These are phyloP conservation scores for Fallopia convolvulus DNA, from an alignment of 148 eudicot genomes.

Conservation along the genomic window DNA sequence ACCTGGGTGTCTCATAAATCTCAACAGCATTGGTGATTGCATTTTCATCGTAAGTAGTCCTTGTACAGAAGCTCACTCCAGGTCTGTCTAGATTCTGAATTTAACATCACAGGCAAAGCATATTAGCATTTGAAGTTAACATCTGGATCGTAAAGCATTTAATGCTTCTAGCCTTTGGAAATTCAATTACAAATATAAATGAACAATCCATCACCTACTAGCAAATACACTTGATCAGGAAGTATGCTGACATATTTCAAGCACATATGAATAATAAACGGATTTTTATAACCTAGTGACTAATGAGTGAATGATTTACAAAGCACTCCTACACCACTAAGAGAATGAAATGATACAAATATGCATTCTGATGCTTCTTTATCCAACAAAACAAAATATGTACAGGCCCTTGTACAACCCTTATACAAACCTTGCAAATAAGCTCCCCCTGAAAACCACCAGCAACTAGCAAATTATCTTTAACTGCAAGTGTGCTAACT, in stretches of 20 bases:
- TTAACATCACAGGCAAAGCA: not conserved
- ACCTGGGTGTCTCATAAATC: constrained; percentile 62
- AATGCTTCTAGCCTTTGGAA: not conserved
- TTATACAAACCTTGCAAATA: constrained; percentile 67
- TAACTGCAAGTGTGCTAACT: constrained; percentile 88
- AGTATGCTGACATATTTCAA: not conserved
- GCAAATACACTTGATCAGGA: not conserved
- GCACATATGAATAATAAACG: not conserved
- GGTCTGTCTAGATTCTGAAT: constrained; percentile 67
- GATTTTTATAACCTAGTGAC: not conserved
- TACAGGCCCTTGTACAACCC: not conserved
- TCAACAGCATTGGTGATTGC: constrained; percentile 82
- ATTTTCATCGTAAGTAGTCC: constrained; percentile 82
- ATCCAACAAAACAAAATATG: constrained; percentile 1
- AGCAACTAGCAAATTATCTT: constrained; percentile 72
- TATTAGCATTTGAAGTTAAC: not conserved
- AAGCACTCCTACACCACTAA: not conserved
- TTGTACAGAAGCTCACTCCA: constrained; percentile 67
- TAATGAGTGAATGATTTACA: not conserved
- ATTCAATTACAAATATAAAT: not conserved
- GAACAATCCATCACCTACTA: not conserved
- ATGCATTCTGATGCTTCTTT: not conserved
- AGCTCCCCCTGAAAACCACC: constrained; percentile 93
- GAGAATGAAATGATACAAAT: not conserved
- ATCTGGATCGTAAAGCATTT: not conserved